Evolutionary conservation across 2,329 filamentous ascomycete species (phyloP).

Genomic region (Neofusicoccum kwambonambiense): DNA sequence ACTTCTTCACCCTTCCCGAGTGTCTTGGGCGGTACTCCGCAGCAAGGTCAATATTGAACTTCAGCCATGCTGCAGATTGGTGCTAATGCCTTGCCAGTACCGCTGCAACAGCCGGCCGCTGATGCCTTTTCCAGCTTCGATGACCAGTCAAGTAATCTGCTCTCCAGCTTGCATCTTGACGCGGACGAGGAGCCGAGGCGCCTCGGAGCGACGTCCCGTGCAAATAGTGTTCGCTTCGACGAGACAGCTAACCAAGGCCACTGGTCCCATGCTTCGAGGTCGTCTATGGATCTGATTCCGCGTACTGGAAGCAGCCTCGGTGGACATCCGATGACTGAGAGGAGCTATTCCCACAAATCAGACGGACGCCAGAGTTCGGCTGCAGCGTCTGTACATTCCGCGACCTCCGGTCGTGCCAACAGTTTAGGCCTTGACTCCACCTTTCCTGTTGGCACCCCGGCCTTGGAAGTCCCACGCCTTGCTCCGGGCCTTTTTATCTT

Average conservation of each 20-base stretch:
- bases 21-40: slow-evolving; percentile 75
- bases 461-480: slow-evolving; percentile 67
- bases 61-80: slow-evolving; percentile 1
- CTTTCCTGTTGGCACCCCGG: slow-evolving; percentile 48
- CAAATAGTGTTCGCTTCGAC: slow-evolving; percentile 96
- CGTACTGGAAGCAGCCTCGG: slow-evolving; percentile 78
- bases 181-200: slow-evolving; percentile 82
- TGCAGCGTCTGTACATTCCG: slow-evolving; percentile 78
- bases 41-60: slow-evolving; percentile 65
- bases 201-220: slow-evolving; percentile 82
- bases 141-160: slow-evolving; percentile 75
- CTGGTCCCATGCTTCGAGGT: slow-evolving; percentile 79
- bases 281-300: slow-evolving; percentile 79
- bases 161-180: slow-evolving; percentile 80
- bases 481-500: slow-evolving; percentile 83
- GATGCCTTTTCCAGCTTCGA: slow-evolving; percentile 91
- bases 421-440: slow-evolving; percentile 80
- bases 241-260: slow-evolving; percentile 91
- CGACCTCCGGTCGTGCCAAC: slow-evolving; percentile 76
- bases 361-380: slow-evolving; percentile 92
- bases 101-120: slow-evolving; percentile 72
- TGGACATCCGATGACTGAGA: slow-evolving; percentile 79
- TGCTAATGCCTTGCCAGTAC: slow-evolving; percentile 55
- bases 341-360: slow-evolving; percentile 90
- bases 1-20: slow-evolving; percentile 85